These are phyloP conservation scores for Cryphonectria naterciae DNA, from an alignment of 2,329 filamentous ascomycete genomes.

Conservation along the genomic window DNA sequence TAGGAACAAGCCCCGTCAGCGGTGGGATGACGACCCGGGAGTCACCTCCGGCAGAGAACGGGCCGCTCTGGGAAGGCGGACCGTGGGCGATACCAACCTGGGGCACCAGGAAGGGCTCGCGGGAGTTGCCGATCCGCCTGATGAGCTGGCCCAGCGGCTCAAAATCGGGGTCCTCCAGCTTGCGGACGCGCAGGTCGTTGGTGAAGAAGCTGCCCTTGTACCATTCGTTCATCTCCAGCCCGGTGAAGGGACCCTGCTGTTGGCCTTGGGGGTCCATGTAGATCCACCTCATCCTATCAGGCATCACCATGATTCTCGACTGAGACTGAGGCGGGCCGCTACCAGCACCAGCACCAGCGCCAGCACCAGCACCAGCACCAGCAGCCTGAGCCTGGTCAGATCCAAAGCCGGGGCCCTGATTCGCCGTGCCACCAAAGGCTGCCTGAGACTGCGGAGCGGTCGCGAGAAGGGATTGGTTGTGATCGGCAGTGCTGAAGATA, in stretches of 20 bases:
- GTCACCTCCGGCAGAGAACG: constrained; percentile 51
- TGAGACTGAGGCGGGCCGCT: constrained; percentile 65
- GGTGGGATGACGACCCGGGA: constrained; percentile 77
- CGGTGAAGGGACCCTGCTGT: constrained; percentile 92
- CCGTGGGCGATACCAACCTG: constrained; percentile 96
- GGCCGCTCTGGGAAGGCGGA: constrained; percentile 59
- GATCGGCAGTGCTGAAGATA: constrained; percentile 45
- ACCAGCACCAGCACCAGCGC: constrained; percentile 24
- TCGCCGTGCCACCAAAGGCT: constrained; percentile 35
- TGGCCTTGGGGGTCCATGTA: constrained; percentile 94
- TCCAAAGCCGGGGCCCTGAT: constrained; percentile 37
- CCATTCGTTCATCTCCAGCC: constrained; percentile 99
- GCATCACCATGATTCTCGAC: constrained; percentile 96
- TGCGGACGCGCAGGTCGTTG: constrained; percentile 90
- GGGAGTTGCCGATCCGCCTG: constrained; percentile 91
- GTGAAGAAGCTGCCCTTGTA: constrained; percentile 99
- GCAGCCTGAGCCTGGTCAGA: constrained; percentile 38
- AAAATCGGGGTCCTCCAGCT: constrained; percentile 90
- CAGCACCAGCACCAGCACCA: background rate
- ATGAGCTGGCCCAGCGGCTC: constrained; percentile 95
- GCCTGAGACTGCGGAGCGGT: constrained; percentile 38
- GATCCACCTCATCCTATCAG: constrained; percentile 97
- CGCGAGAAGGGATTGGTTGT: constrained; percentile 41
- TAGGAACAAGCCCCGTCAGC: constrained; percentile 90
- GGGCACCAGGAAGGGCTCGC: constrained; percentile 95